Percentiles rank a stretch among this genome's conserved stretches.
These are phyloP conservation scores for Odonthalia washingtoniensis DNA, from an alignment of 31 red algal species.

Conservation along the genomic window DNA sequence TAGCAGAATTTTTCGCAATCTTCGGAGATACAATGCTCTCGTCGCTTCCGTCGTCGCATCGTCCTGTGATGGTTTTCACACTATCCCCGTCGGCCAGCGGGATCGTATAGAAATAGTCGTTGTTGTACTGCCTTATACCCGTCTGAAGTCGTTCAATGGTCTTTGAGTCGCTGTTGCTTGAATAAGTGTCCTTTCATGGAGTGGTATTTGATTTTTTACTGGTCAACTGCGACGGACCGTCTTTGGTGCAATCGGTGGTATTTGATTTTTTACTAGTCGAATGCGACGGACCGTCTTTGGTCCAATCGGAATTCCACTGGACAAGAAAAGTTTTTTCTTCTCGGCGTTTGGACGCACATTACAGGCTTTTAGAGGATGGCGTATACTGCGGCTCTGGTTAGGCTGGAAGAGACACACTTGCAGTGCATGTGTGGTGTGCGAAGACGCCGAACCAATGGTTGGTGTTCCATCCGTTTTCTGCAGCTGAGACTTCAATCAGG, in stretches of 20 bases:
- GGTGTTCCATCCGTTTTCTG: no score
- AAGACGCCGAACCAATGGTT: background rate
- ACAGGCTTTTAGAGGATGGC: background rate
- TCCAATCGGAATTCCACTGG: background rate
- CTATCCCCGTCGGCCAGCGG: background rate
- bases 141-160: background rate
- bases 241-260: background rate
- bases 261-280: background rate
- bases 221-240: background rate
- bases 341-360: background rate
- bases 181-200: background rate
- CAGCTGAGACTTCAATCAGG: background rate
- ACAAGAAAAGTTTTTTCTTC: background rate
- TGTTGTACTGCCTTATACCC: no score
- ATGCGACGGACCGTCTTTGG: background rate
- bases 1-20: background rate
- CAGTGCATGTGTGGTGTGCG: background rate
- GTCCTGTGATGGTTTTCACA: background rate
- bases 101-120: background rate
- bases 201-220: background rate
- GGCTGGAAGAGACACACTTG: background rate
- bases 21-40: background rate
- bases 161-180: background rate
- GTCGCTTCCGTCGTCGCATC: slow-evolving; percentile 24
- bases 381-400: background rate